Evolutionary conservation across 208 protist species (phyloP), one percentile per base, ranked within the genome.

Genomic region (Leishmania braziliensis): DNA sequence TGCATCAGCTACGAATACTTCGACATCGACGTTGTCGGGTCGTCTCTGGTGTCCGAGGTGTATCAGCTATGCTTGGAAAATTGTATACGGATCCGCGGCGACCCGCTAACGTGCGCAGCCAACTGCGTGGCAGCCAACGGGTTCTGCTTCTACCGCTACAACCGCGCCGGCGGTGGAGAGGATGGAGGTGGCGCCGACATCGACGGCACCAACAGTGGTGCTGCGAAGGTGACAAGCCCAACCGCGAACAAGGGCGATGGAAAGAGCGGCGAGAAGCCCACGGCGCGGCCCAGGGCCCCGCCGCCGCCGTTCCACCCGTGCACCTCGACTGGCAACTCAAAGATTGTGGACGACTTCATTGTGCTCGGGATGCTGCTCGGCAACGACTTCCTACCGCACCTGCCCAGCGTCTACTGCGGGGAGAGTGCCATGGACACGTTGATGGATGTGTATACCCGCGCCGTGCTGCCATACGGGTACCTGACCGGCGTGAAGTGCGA

Each of bases 301-400:
- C 48, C 23, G 6, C 68, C 63, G 62, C 75, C 43, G 9, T 95
- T 95, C 74, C 85, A 89, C 76, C 92, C 94, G 3, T 95, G 90
- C 82, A 87, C 84, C n/a, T 81, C 88, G 33, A 74, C 79, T 29
- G 86, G 87, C 80, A 97, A 96, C 75, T 88, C 89, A 56, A 95
- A 96, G 78, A 86, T 97, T 33, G 89, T 97, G 39, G 92, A 97
- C 62, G 94, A 97, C 81, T 89, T 97, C 78, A 94, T 97, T 78
- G 89, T 93, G 54, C 65, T 97, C 58, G 87, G 86, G 14, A 90
- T 94, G 74, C 69, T 96, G 48, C 81, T 97, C 78, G 94, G 94
- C 43, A 97, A 97, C 81, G 94, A 97, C 79, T 97, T 97, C 69
- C 73, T 97, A 74, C 94, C 92, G 4, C 85, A 91, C 14, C 58